Evolutionary conservation across 2,329 filamentous ascomycete species (phyloP).

Genomic region (Colletotrichum ledebouriae): DNA sequence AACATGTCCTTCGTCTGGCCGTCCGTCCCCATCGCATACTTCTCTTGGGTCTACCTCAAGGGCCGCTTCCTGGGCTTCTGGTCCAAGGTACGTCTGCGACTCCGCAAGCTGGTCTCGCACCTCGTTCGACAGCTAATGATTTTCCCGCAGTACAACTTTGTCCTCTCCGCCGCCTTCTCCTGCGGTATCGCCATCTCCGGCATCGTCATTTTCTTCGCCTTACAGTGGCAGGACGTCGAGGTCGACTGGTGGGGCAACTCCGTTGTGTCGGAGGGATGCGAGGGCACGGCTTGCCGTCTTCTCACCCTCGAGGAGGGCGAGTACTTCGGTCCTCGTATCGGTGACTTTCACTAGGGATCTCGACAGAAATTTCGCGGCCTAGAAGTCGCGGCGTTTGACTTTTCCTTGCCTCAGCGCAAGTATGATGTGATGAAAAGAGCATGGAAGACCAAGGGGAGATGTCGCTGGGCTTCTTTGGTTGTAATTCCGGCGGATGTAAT

Average conservation of each 20-base stretch:
- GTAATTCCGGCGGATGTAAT: conserved; percentile 22
- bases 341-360: conserved; percentile 37
- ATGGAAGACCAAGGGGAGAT: conserved; percentile 9
- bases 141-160: conserved; percentile 58
- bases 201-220: conserved; percentile 63
- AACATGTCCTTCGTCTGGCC: conserved; percentile 64
- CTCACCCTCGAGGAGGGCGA: conserved; percentile 47
- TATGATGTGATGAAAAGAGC: conserved; percentile 28
- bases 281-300: conserved; percentile 46
- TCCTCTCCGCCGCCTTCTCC: conserved; percentile 61
- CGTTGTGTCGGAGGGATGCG: conserved; percentile 46
- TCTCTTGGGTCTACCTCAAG: conserved; percentile 63
- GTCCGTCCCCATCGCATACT: conserved; percentile 60
- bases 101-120: fast-evolving
- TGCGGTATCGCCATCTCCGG: conserved; percentile 60
- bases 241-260: conserved; percentile 63
- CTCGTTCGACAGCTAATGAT: conserved; percentile 14
- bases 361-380: background rate
- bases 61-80: conserved; percentile 61
- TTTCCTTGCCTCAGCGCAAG: conserved; percentile 9
- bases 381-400: background rate
- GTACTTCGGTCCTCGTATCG: conserved; percentile 49
- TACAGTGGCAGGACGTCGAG: conserved; percentile 55
- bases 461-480: background rate
- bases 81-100: conserved; percentile 57